Percentiles rank a stretch among this genome's conserved stretches.
These are phyloP conservation scores for Naematelia encephala DNA, from an alignment of 768 basidiomycete species.

Conservation along the genomic window DNA sequence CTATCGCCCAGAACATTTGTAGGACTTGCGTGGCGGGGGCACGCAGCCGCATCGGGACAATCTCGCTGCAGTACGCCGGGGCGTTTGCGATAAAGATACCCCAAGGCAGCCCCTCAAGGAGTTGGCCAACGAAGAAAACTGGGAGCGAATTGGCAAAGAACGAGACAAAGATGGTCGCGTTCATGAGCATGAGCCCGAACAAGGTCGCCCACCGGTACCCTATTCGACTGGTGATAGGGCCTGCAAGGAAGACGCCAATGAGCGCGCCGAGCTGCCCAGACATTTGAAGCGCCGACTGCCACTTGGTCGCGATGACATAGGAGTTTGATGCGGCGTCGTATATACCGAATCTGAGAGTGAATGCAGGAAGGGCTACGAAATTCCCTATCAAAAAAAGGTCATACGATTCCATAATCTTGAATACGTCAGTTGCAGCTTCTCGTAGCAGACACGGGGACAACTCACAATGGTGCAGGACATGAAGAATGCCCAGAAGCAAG, in stretches of 20 bases:
- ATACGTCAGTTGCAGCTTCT: slow-evolving; percentile 28
- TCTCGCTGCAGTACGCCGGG: slow-evolving; percentile 44
- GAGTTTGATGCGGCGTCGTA: slow-evolving; percentile 8
- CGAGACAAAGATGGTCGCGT: slow-evolving; percentile 37
- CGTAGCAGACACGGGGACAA: not conserved
- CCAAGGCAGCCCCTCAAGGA: slow-evolving; percentile 42
- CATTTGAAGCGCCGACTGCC: slow-evolving; percentile 39
- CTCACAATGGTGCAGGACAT: slow-evolving; percentile 39
- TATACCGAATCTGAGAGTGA: slow-evolving; percentile 11
- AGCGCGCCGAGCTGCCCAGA: slow-evolving; percentile 38
- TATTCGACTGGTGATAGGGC: slow-evolving; percentile 31
- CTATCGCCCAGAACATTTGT: slow-evolving; percentile 50
- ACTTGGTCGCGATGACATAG: slow-evolving; percentile 29
- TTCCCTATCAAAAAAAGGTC: slow-evolving; percentile 39
- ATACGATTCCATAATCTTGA: slow-evolving; percentile 35
- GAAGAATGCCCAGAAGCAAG: slow-evolving; percentile 45
- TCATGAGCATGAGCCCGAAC: slow-evolving; percentile 30
- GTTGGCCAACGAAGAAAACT: slow-evolving; percentile 35
- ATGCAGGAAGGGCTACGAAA: slow-evolving; percentile 32
- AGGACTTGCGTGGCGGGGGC: slow-evolving; percentile 42
- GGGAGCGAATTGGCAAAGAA: slow-evolving; percentile 40
- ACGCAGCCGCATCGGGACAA: slow-evolving; percentile 45
- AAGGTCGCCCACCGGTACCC: slow-evolving; percentile 42
- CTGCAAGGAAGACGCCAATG: slow-evolving; percentile 41
- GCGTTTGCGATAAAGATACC: slow-evolving; percentile 45